Base-by-base conservation (phyloP, 768 basidiomycete genomes). In the Tubosaeta sp. region DNA sequence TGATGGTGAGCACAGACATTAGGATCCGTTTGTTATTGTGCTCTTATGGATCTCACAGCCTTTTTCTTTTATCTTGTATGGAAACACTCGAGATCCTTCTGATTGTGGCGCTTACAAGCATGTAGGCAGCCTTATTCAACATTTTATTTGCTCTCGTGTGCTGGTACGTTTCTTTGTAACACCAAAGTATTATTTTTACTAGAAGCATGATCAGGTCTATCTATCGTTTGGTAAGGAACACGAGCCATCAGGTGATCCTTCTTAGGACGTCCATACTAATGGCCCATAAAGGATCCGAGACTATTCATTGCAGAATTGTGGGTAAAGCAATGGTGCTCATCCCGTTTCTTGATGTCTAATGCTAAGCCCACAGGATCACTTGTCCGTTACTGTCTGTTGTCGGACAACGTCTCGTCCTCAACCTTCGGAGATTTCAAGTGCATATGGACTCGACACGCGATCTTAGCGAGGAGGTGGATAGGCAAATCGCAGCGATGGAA, bases 391-490 rank as follows among this genome's bases (percentile, higher is more conserved):
- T 41, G 21, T 31, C 29, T 1, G 16, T 32, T 21, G 51, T 43
- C 48, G 58, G 30, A 53, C 63, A 38, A 55, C 63, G 52, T 55
- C 60, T 48, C 46, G 54, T 49, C 45, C 51, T 47, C 48, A 59
- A 47, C 41, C 54, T 48, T 19, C 42, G 31, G 24, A 42, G 31
- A 59, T 55, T 57, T 9, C 31, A 19, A 29, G 46, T 46, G 24
- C 46, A 25, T 38, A 19, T 25, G 8, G 31, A 55, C 22, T 25
- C 22, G 19, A 55, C 47, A 1, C 29, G 10, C 25, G 47, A 50
- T 8, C 12, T 41, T 14, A 41, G 40, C 24, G 14, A 19, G 24
- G 40, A 14, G 8, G 40, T 41, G 14, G 18, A 25, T 7, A 6
- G 40, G 22, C 40, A 41, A 16, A 41, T 41, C 9, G 40, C 40